phyloP scores from a whole-genome alignment of 352 stramenopile genomes.

The Phytophthora sp. region DNA sequence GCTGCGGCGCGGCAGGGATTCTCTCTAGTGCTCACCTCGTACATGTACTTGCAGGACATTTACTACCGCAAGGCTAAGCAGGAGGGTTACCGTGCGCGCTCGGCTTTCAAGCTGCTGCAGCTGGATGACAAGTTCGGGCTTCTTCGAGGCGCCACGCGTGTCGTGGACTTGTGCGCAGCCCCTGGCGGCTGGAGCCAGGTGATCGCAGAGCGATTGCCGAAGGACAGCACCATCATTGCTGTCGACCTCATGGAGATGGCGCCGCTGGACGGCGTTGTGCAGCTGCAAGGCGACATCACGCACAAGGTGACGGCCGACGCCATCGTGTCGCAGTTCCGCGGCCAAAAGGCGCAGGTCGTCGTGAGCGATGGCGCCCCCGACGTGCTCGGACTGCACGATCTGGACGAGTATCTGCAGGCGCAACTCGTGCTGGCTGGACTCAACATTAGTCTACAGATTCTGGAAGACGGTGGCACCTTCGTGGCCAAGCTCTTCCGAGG shows the following conservation, averaged over 20 bases:
- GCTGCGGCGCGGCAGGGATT: background rate
- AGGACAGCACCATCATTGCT: slow-evolving; percentile 59
- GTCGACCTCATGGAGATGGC: slow-evolving; percentile 97
- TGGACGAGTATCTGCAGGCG: slow-evolving; percentile 86
- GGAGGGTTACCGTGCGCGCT: slow-evolving; percentile 96
- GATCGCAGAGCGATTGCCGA: slow-evolving; percentile 75
- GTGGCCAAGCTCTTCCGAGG: slow-evolving; percentile 89
- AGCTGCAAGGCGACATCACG: slow-evolving; percentile 87
- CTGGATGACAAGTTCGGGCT: slow-evolving; percentile 98
- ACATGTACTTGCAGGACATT: slow-evolving; percentile 69
- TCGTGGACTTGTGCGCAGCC: slow-evolving; percentile 85
- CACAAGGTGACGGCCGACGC: slow-evolving; percentile 73
- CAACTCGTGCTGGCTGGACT: slow-evolving; percentile 81
- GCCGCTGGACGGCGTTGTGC: slow-evolving; percentile 87
- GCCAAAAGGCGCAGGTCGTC: slow-evolving; percentile 95
- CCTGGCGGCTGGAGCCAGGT: slow-evolving; percentile 90
- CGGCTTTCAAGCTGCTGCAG: slow-evolving; percentile 99
- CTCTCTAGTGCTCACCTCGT: background rate
- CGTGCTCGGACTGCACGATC: slow-evolving; percentile 88
- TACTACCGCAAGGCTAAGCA: slow-evolving; percentile 94
- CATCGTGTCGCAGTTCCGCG: slow-evolving; percentile 72
- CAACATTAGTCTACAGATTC: slow-evolving; percentile 81
- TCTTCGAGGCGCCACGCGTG: slow-evolving; percentile 84
- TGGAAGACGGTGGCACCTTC: slow-evolving; percentile 76
- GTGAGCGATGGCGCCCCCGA: slow-evolving; percentile 99